Evolutionary conservation across 768 basidiomycete genomes (phyloP).

Genomic region (Suillus bovinus): DNA sequence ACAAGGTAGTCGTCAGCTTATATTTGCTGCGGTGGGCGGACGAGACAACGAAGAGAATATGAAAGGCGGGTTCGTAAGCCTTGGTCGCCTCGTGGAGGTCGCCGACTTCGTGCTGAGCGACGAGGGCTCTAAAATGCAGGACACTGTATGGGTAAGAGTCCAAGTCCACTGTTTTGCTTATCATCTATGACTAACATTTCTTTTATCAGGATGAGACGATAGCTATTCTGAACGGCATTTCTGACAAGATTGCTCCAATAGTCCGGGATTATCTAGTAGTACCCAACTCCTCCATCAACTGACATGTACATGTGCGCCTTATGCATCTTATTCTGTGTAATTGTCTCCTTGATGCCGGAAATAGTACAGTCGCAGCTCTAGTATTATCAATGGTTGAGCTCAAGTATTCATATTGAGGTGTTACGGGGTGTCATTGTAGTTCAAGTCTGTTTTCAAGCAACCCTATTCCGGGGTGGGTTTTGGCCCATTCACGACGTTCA

Average conservation of each 20-base stretch:
- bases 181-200: too few species aligned
- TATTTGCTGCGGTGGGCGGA: too few species aligned
- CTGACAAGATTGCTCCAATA: constrained; percentile 12
- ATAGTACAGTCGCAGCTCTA: background rate
- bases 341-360: background rate
- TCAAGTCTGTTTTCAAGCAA: background rate
- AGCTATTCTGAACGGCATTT: constrained; percentile 17
- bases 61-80: too few species aligned
- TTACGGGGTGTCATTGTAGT: background rate
- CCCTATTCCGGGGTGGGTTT: background rate
- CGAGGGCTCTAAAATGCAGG: constrained; percentile 18
- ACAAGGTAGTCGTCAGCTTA: constrained; percentile 10
- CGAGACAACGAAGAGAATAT: too few species aligned
- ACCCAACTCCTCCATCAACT: background rate
- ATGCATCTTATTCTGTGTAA: background rate
- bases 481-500: constrained; percentile 2
- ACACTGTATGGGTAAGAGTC: constrained; percentile 34
- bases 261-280: background rate
- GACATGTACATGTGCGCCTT: background rate
- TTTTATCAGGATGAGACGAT: constrained; percentile 20
- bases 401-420: background rate
- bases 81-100: too few species aligned
- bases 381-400: background rate
- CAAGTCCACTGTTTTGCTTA: background rate
- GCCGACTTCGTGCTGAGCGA: too few species aligned